Evolutionary conservation across 768 basidiomycete genomes (phyloP), one percentile per base, ranked within the genome.

Genomic region (Tulasnella sp.): DNA sequence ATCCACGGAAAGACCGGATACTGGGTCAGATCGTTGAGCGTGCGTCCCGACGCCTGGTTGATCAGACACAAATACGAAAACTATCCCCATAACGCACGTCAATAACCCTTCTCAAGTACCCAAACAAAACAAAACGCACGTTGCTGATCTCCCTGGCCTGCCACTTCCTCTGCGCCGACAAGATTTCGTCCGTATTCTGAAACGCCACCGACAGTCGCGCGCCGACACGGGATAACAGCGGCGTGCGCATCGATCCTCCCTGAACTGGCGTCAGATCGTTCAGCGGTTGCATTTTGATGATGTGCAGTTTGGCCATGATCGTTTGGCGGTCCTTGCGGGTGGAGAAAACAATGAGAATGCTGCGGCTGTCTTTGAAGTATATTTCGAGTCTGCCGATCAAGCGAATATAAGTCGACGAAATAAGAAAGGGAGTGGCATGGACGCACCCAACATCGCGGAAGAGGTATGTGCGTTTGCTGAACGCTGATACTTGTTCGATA

Each of bases 1-100:
- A 96, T 81, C 93, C 93, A 97, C 11, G 93, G 69, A 62, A 89
- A 92, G 6, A 94, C 80, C 0, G 91, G 92, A 69, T 92, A 96
- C 63, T 93, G 90, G 0, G 93, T 94, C 8, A 92, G 89, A 71
- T 96, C 92, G 65, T 84, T 90, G 1, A 91, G 90, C 2, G 92
- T 96, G 19, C 92, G 78, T 40, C 92, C 91, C 2, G 92, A 93
- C 19, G 88, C 77, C 67, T 94, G 90, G 63, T 96, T 96, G 54
- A 96, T 71, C 55, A 96, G 80, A 60, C 86, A 84, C 49, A 94
- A 69, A 68, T 93, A 94, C 0, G 86, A 83, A 67, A 89, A 94
- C 90, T 93, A 57, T 7, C 41, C 19, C 6, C 8, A 48, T 2
- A 52, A 19, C 34, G 54, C 59, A 49, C 60, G 12, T 41, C 9